These are phyloP conservation scores for Pythium coloratum DNA, from an alignment of 352 stramenopile species.

Conservation along the genomic window DNA sequence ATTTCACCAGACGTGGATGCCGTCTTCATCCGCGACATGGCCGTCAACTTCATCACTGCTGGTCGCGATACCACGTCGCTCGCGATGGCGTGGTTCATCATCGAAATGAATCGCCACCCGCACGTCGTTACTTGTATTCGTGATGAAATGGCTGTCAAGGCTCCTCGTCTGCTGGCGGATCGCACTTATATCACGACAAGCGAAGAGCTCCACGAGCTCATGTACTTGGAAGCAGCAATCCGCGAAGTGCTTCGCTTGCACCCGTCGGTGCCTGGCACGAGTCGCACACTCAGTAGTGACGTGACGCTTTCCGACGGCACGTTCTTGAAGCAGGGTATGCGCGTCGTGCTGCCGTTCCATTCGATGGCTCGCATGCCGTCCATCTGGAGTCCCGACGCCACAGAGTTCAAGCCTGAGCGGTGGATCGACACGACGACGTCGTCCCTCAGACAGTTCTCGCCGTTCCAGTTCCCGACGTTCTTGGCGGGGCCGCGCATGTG, in stretches of 20 bases:
- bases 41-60: slow-evolving; percentile 76
- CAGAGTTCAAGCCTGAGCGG: slow-evolving; percentile 56
- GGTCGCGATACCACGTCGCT: slow-evolving; percentile 74
- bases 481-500: slow-evolving; percentile 53
- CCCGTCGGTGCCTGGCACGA: slow-evolving; percentile 43
- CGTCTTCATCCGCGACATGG: slow-evolving; percentile 62
- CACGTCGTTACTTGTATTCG: slow-evolving; percentile 41
- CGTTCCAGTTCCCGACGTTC: slow-evolving; percentile 59
- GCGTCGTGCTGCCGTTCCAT: slow-evolving; percentile 47
- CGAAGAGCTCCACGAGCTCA: slow-evolving; percentile 45
- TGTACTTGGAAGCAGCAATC: slow-evolving; percentile 63
- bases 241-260: slow-evolving; percentile 69
- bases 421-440: slow-evolving; percentile 49
- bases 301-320: slow-evolving; percentile 63
- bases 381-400: slow-evolving; percentile 58
- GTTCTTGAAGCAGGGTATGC: slow-evolving; percentile 40
- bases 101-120: slow-evolving; percentile 77
- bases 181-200: slow-evolving; percentile 34
- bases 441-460: slow-evolving; percentile 40
- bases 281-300: slow-evolving; percentile 41
- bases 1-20: slow-evolving; percentile 22
- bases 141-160: slow-evolving; percentile 38
- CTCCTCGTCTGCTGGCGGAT: slow-evolving; percentile 31
- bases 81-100: slow-evolving; percentile 68
- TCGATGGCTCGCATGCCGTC: slow-evolving; percentile 36